These are phyloP conservation scores for Populus alba DNA, from an alignment of 345 rosid genomes.

Conservation along the genomic window DNA sequence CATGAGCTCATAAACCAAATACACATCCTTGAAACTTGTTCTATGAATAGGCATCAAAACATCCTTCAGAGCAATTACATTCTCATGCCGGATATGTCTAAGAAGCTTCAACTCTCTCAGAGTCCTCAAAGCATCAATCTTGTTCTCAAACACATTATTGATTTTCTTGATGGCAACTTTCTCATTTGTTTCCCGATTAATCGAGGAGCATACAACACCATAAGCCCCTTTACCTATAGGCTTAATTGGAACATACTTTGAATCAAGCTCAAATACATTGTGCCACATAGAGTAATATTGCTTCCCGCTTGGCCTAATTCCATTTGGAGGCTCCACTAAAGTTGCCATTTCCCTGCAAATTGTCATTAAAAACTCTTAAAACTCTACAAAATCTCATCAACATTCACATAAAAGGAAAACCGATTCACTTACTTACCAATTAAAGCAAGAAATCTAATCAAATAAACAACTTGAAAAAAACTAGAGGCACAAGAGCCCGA, in stretches of 20 bases:
- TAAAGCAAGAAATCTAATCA: not conserved
- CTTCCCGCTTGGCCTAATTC: constrained; percentile 46
- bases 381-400: not conserved
- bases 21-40: constrained; percentile 70
- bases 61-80: constrained; percentile 78
- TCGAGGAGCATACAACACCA: constrained; percentile 80
- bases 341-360: constrained; percentile 58
- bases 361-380: not conserved
- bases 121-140: constrained; percentile 65
- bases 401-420: not conserved
- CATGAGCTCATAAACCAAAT: constrained; percentile 85
- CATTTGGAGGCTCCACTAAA: constrained; percentile 75
- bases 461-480: not conserved
- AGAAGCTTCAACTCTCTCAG: constrained; percentile 80
- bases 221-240: constrained; percentile 81
- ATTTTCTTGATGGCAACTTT: constrained; percentile 81
- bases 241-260: constrained; percentile 73
- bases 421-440: not conserved
- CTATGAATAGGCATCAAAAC: constrained; percentile 72
- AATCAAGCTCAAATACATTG: constrained; percentile 72
- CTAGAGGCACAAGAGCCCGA: not conserved
- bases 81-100: constrained; percentile 66
- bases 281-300: constrained; percentile 82
- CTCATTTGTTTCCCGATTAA: constrained; percentile 69
- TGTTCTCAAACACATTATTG: constrained; percentile 64